A percentile compares a stretch with the other conserved stretches of the same genome.
phyloP scores from a whole-genome alignment of 768 basidiomycete species.

The Paxillus rubicundulus region DNA sequence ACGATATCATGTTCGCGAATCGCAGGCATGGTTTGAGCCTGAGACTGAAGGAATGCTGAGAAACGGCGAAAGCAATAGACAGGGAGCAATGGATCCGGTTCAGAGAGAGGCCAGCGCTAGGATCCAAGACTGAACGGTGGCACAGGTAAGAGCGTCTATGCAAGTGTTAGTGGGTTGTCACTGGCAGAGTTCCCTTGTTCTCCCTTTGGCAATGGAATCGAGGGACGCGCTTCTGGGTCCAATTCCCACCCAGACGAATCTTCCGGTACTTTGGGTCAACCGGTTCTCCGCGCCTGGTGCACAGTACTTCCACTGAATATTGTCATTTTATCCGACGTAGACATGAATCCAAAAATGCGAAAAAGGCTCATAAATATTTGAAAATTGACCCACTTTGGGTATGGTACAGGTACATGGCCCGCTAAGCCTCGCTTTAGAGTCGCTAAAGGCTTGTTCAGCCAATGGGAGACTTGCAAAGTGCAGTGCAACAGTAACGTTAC shows the following conservation, averaged over 20 bases:
- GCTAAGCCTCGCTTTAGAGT: too few species aligned
- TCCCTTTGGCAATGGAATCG: slow-evolving; percentile 34
- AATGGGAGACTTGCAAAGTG: too few species aligned
- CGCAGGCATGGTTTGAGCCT: slow-evolving; percentile 23
- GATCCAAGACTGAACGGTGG: slow-evolving; percentile 7
- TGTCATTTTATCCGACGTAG: slow-evolving; percentile 5
- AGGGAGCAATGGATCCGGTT: slow-evolving; percentile 6
- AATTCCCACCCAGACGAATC: slow-evolving; percentile 29
- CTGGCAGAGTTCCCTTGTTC: slow-evolving; percentile 36
- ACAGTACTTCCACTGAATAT: neutral
- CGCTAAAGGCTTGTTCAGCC: too few species aligned
- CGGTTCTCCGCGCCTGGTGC: neutral
- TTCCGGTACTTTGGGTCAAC: slow-evolving; percentile 5
- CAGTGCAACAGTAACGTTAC: too few species aligned
- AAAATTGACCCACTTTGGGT: too few species aligned
- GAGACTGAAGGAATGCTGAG: neutral
- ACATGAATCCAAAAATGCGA: too few species aligned
- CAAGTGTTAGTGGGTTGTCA: slow-evolving; percentile 16
- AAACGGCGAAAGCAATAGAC: neutral
- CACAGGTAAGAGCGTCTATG: slow-evolving; percentile 26
- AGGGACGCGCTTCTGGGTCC: slow-evolving; percentile 24
- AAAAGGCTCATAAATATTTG: too few species aligned
- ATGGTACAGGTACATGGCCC: too few species aligned
- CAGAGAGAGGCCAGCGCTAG: neutral
- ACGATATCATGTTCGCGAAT: slow-evolving; percentile 27